Conservation (phyloP, 2,329 filamentous ascomycete species). For the Curvularia hawaiiensis region DNA sequence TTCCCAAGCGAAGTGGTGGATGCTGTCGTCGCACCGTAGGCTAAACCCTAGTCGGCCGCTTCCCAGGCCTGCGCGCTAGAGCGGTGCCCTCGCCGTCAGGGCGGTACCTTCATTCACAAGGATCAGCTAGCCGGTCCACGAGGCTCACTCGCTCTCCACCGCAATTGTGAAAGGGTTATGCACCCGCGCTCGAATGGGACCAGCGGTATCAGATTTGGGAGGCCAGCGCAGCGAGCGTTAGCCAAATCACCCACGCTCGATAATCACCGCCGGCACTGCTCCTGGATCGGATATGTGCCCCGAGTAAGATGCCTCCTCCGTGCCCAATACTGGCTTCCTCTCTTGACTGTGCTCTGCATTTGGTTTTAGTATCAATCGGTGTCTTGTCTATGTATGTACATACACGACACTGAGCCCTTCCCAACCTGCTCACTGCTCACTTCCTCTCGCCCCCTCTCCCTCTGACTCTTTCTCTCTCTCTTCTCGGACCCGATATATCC, state of each 20-base stretch:
- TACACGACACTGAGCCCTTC: background rate
- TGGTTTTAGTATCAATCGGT: slow-evolving; percentile 6
- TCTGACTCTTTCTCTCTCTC: too few relatives aligned
- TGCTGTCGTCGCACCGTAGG: slow-evolving; percentile 31
- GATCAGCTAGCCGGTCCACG: slow-evolving; percentile 34
- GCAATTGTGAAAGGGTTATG: slow-evolving; percentile 45
- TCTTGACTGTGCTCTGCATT: slow-evolving; percentile 17
- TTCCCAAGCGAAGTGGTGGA: slow-evolving; percentile 20
- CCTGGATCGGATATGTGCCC: slow-evolving; percentile 22
- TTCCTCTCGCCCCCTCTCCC: background rate
- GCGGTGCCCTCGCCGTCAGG: slow-evolving; percentile 36
- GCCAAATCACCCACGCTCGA: slow-evolving; percentile 28
- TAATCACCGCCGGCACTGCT: slow-evolving; percentile 24
- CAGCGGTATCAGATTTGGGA: slow-evolving; percentile 33
- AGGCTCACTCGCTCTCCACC: slow-evolving; percentile 44
- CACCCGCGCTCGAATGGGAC: slow-evolving; percentile 36
- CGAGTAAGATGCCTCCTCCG: slow-evolving; percentile 32
- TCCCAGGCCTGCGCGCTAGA: slow-evolving; percentile 33
- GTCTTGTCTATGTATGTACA: background rate
- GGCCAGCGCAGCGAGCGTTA: slow-evolving; percentile 34
- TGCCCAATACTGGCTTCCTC: slow-evolving; percentile 32
- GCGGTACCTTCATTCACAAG: slow-evolving; percentile 37
- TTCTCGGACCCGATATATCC: background rate
- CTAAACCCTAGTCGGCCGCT: slow-evolving; percentile 31
- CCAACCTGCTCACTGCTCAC: background rate